Base-by-base conservation (phyloP, 805 yeast species). In the Nematodospora valgi region DNA sequence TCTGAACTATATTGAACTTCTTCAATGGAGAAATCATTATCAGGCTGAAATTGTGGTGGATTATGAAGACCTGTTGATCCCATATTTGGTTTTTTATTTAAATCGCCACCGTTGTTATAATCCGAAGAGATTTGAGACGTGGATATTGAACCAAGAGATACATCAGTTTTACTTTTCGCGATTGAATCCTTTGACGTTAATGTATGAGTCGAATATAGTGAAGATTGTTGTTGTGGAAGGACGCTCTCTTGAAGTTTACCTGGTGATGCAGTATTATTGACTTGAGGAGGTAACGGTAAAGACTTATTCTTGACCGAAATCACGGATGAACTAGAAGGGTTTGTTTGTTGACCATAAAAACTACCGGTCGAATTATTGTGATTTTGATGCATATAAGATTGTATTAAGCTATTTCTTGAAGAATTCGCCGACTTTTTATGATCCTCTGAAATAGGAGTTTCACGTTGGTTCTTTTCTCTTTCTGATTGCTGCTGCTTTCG, bases 11-110 rank as follows among this genome's bases (percentile, higher is more conserved):
- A 59, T 16, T 27, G 31, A 16, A 62, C 53, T 42, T 67, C 72
- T 46, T 66, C 72, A 32, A 67, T 65, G 3, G 63, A 60, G 22
- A 48, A 58, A 21, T 58, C 64, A 37, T 52, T 36, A n/a, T 48
- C 54, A 5, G 16, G 34, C 10, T n/a, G 9, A 14, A 10, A 15
- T 8, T 4, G 23, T 6, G 22, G 13, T 15, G 4, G 35, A 20
- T 34, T 14, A 5, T 4, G 18, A 11, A 20, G 8, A 11, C 11
- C 25, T 20, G n/a, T 28, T n/a, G 32, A 18, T n/a, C 15, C 32
- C 3, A 10, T 22, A 3, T 16, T 11, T 5, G 39, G 6, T n/a
- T n/a, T n/a, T n/a, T n/a, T n/a, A n/a, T n/a, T n/a, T n/a, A n/a
- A n/a, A n/a, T n/a, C n/a, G n/a, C n/a, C n/a, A n/a, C n/a, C n/a